A percentile compares a stretch with the other conserved stretches of the same genome.
Conservation (phyloP, 805 yeast species). For the Isabelozyma heimii region DNA sequence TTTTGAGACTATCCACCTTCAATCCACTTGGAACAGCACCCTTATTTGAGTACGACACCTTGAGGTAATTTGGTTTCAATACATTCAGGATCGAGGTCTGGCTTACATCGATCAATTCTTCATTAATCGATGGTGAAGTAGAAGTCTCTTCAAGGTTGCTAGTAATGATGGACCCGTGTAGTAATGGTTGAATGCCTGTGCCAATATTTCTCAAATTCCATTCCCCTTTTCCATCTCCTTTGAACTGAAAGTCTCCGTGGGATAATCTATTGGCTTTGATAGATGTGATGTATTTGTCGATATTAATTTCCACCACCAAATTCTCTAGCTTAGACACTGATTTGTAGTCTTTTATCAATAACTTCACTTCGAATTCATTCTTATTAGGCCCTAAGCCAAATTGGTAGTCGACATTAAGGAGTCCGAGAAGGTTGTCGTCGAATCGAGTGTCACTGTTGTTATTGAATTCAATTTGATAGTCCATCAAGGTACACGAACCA, state of each 20-base stretch:
- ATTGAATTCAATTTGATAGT: slow-evolving; percentile 57
- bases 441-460: slow-evolving; percentile 7
- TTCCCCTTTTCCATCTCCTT: slow-evolving; percentile 50
- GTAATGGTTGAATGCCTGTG: slow-evolving; percentile 64
- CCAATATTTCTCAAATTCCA: slow-evolving; percentile 63
- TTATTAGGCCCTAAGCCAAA: slow-evolving; percentile 50
- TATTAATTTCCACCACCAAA: slow-evolving; percentile 19
- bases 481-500: slow-evolving; percentile 62
- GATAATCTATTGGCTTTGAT: slow-evolving; percentile 64
- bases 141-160: slow-evolving; percentile 5
- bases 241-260: slow-evolving; percentile 70
- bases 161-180: slow-evolving; percentile 54
- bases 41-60: slow-evolving; percentile 53
- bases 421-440: slow-evolving; percentile 37
- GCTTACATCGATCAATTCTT: slow-evolving; percentile 2
- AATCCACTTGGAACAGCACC: slow-evolving; percentile 78
- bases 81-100: slow-evolving; percentile 1
- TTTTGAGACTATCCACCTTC: slow-evolving; percentile 61
- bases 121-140: slow-evolving; percentile 2
- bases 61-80: slow-evolving; percentile 36
- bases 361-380: slow-evolving; percentile 63
- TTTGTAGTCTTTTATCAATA: slow-evolving; percentile 38
- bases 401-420: slow-evolving; percentile 53
- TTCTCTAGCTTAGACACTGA: slow-evolving; percentile 33
- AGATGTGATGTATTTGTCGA: slow-evolving; percentile 15